Base-by-base conservation (phyloP, 768 basidiomycete genomes). In the Paxillus rubicundulus region DNA sequence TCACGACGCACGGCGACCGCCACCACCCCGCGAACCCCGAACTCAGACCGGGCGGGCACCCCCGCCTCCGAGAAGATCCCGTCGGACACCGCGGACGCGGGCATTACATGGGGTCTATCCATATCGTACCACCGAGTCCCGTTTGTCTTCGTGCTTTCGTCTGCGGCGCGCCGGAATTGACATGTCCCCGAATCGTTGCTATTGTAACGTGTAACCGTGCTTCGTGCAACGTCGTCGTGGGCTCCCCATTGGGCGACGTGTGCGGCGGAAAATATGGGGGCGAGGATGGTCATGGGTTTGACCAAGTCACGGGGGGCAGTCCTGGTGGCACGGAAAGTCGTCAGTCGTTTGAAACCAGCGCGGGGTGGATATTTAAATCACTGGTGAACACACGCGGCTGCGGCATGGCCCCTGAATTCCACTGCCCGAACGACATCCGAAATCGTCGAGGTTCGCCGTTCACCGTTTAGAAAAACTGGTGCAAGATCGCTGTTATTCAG, bases 231-330 rank as follows among this genome's bases (percentile, higher is more conserved):
- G 33, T 34, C 7, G 17, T 46, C 21, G 12, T 47, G 55, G 4
- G 52, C 9, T 16, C 61, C 64, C 67, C 64, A 69, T 46, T 56
- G 61, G 21, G 65, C 56, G 41, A 55, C 9, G 28, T 71, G 70
- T 7, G 70, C 61, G 17, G 70, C 70, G 3, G 70, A 71, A 44
- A 71, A 67, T 44, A 71, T 53, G 16, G 69, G 61, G 3, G 42
- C 46, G n/a, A 66, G 40, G 10, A 33, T 13, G 33, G 33, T 4
- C 33, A 33, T 33, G 33, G 33, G 3, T 30, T 12, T 33, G 12
- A 33, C 12, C 13, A 14, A 12, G 10, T 33, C n/a, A n/a, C n/a
- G n/a, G n/a, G n/a, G 2, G 33, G 33, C 33, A 33, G 33, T 33
- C 33, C 12, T 13, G 33, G 30, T 30, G 30, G 28, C 3, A 30